These are phyloP conservation scores for Wallacemonas collosoma DNA, from an alignment of 208 protist genomes.

Conservation along the genomic window DNA sequence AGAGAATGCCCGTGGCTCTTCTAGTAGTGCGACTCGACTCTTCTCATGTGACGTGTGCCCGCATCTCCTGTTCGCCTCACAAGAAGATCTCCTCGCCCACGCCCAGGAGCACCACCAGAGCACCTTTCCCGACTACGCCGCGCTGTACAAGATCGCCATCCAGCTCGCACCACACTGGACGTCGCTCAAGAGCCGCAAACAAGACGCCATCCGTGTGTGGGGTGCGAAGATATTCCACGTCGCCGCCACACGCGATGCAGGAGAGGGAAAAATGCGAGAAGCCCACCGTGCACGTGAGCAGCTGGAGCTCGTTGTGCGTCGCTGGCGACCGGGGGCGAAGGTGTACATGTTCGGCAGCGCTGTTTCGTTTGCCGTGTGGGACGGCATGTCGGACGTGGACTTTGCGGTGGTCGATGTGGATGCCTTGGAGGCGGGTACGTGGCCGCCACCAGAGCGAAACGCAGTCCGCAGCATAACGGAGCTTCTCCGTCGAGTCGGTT, in stretches of 20 bases:
- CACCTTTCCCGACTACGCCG: conserved; percentile 55
- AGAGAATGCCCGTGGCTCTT: neutral
- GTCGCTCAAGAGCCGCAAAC: conserved; percentile 37
- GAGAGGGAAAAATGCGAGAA: conserved; percentile 70
- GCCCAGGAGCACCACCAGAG: conserved; percentile 36
- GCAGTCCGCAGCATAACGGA: conserved; percentile 86
- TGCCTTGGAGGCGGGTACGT: conserved; percentile 55
- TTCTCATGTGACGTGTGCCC: conserved; percentile 82
- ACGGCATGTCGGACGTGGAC: conserved; percentile 88
- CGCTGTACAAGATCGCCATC: conserved; percentile 39
- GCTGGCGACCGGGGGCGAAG: conserved; percentile 69
- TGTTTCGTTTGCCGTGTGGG: conserved; percentile 85
- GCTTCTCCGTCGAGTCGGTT: conserved; percentile 80
- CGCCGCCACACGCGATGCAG: conserved; percentile 73
- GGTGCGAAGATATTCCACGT: conserved; percentile 60
- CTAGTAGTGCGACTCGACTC: conserved; percentile 14
- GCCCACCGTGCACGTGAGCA: conserved; percentile 81
- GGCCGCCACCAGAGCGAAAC: conserved; percentile 80
- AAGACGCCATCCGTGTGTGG: conserved; percentile 32
- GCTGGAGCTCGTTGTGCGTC: conserved; percentile 75
- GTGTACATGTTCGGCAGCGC: conserved; percentile 90
- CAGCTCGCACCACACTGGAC: conserved; percentile 60
- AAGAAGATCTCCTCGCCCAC: conserved; percentile 60
- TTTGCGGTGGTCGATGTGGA: conserved; percentile 88
- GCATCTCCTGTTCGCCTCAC: conserved; percentile 46